A percentile compares a stretch with the other conserved stretches of the same genome.
Evolutionary conservation across 768 basidiomycete genomes (phyloP).

Genomic region (Mrakia blollopis): DNA sequence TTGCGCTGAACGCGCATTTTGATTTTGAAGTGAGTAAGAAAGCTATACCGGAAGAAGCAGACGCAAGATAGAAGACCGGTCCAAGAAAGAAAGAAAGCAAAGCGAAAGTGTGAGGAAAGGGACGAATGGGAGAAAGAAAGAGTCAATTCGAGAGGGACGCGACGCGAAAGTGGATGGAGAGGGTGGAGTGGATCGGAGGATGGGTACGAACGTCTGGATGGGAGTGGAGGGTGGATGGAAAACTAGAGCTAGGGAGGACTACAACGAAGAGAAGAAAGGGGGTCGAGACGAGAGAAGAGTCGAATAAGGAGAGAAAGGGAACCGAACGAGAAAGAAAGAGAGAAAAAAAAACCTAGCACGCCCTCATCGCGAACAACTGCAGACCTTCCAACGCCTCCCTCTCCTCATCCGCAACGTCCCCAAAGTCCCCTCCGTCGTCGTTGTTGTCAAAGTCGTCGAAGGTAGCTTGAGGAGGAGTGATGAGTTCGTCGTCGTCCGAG

Average conservation of each 20-base stretch:
- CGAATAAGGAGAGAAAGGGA: neutral
- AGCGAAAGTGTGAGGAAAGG: neutral
- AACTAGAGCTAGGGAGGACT: neutral
- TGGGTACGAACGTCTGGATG: neutral
- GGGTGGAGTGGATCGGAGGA: too few relatives aligned
- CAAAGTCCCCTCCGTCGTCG: neutral
- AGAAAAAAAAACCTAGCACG: neutral
- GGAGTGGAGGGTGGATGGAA: neutral
- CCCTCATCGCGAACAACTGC: neutral
- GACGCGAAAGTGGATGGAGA: neutral
- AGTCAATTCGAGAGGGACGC: neutral
- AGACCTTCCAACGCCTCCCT: constrained; percentile 11
- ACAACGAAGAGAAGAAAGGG: neutral
- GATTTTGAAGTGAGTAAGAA: neutral
- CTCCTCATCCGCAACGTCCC: neutral
- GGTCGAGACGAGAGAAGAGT: neutral
- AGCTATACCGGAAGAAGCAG: neutral
- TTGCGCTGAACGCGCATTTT: constrained; percentile 9
- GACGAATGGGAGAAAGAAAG: neutral
- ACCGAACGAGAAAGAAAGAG: neutral
- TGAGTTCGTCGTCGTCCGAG: constrained; percentile 11
- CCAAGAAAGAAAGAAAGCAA: neutral
- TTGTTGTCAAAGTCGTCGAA: constrained; percentile 1
- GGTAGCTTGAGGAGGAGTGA: constrained; percentile 3
- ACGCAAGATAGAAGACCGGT: neutral